Percentiles rank a stretch among this genome's conserved stretches.
Evolutionary conservation across 73 alveolate genomes (phyloP).

Genomic region (Tetrahymena borealis): DNA sequence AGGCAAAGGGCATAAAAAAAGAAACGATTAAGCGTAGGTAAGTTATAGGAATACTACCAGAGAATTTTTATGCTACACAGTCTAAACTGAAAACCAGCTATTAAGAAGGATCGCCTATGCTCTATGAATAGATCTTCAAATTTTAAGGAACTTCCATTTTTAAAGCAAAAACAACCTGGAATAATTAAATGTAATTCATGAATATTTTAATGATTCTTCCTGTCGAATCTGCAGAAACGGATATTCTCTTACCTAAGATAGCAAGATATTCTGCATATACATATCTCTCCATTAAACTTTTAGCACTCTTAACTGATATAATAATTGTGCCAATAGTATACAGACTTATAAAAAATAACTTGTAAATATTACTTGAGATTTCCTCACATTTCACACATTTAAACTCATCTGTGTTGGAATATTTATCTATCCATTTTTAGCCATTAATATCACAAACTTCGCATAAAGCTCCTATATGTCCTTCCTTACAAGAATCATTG

Average conservation of each 20-base stretch:
- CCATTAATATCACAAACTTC: slow-evolving; percentile 29
- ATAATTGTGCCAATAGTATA: background rate
- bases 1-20: slow-evolving; percentile 3
- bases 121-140: background rate
- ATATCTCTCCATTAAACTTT: background rate
- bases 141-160: background rate
- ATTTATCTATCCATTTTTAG: background rate
- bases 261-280: background rate
- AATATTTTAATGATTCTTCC: slow-evolving; percentile 15
- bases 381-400: slow-evolving; percentile 21
- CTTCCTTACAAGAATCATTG: slow-evolving; percentile 15
- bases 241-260: background rate
- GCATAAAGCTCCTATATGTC: slow-evolving; percentile 40
- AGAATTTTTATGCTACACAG: background rate
- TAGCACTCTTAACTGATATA: slow-evolving; percentile 19
- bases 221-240: background rate
- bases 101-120: slow-evolving; percentile 25
- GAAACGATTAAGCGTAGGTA: slow-evolving; percentile 31
- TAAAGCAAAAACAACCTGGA: slow-evolving; percentile 1
- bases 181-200: slow-evolving; percentile 14
- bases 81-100: slow-evolving; percentile 6
- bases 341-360: background rate
- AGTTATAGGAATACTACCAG: slow-evolving; percentile 8
- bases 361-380: background rate
- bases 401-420: slow-evolving; percentile 5